phyloP scores from a whole-genome alignment of 225 moss, liverwort and hornwort genomes.

The Polytrichum commune region DNA sequence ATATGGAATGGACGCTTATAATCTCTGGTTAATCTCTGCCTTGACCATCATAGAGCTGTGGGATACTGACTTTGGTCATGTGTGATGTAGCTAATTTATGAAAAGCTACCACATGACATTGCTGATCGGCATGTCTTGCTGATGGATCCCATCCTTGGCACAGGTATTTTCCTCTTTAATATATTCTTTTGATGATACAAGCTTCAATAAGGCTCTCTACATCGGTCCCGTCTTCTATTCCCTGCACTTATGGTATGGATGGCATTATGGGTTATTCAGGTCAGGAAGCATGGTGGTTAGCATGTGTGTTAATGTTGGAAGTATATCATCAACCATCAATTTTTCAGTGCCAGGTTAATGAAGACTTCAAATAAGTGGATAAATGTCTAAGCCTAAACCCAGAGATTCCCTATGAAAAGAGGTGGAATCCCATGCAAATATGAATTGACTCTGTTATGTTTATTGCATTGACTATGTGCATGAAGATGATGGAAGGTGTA shows the following conservation, averaged over 20 bases:
- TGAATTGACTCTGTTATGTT: too few relatives aligned
- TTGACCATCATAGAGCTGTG: not conserved
- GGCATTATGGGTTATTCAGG: not conserved
- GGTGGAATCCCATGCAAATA: too few relatives aligned
- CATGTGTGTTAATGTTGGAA: not conserved
- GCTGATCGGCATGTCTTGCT: slow-evolving; percentile 67
- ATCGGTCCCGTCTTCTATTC: not conserved
- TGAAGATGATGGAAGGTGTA: too few relatives aligned
- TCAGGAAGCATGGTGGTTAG: not conserved
- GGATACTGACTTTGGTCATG: slow-evolving; percentile 9
- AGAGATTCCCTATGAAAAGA: too few relatives aligned
- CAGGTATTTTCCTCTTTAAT: slow-evolving; percentile 28
- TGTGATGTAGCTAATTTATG: slow-evolving; percentile 55
- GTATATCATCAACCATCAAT: too few relatives aligned
- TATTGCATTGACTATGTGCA: too few relatives aligned
- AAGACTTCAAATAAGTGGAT: too few relatives aligned
- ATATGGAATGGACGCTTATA: too few relatives aligned
- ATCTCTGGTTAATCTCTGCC: too few relatives aligned
- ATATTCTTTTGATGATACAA: not conserved
- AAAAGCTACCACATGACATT: slow-evolving; percentile 69
- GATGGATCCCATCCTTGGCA: slow-evolving; percentile 70
- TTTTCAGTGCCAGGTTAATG: too few relatives aligned
- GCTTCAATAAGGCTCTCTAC: not conserved
- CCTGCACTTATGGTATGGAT: not conserved
- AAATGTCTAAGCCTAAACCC: too few relatives aligned